Evolutionary conservation across 768 basidiomycete species (phyloP), one percentile per base, ranked within the genome.

Genomic region (Mrakia gelida): DNA sequence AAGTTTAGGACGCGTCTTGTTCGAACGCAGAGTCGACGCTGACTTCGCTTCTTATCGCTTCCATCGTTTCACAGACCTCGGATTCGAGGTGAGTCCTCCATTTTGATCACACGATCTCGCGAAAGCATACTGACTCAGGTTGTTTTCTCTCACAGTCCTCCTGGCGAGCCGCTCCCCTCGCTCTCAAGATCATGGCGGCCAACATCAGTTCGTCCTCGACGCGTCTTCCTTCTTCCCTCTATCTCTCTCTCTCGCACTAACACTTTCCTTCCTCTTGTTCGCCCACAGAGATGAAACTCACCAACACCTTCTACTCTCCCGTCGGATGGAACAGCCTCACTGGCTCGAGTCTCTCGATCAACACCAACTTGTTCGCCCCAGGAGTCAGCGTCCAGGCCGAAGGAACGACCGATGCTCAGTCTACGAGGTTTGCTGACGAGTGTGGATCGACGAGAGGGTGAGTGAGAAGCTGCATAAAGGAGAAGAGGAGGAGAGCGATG

Each of bases 151-250:
- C 16, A 1, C 49, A 52, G 71, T 88, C 89, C 2, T 87, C 87
- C 13, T 84, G 83, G 34, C 87, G 89, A 34, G 89, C 86, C 11
- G 90, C 88, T 79, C 84, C 87, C 7, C 86, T 91, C 8, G 90
- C 90, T 3, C 86, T 88, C 80, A 90, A 89, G 82, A 89, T 91
- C 59, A 84, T 90, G 15, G 86, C 86, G 18, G 85, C 86, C 3
- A 87, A 88, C 80, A 89, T 90, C 63, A 10, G 49, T 52, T 18
- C 16, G 49, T 52, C 49, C 49, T 52, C 49, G 3, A 18, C 49
- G 15, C 49, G 49, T 45, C 18, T 52, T 52, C 49, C 45, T 13
- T 45, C 11, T 6, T 16, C 7, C 11, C 45, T 45, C 45, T 10
- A 3, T 13, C 11, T 45, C 15, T 45, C n/a, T n/a, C n/a, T n/a